Conservation (phyloP, 345 rosid genomes). For the Rhizophora mangle region DNA sequence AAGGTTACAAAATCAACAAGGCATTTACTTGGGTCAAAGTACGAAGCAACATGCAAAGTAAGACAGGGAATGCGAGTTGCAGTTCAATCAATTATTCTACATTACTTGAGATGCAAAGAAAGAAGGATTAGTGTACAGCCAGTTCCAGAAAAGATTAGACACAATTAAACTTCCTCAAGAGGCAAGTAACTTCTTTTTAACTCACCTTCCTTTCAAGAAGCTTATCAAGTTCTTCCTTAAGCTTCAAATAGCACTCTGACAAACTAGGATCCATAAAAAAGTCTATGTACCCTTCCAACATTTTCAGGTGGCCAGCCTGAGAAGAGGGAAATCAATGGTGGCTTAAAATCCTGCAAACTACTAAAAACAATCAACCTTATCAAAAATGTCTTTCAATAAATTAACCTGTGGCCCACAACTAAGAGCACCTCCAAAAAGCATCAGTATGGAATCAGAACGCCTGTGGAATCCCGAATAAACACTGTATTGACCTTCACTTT, state of each 20-base stretch:
- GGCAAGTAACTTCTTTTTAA: neutral
- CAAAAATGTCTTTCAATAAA: neutral
- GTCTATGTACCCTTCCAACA: conserved; percentile 88
- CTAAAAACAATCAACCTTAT: neutral
- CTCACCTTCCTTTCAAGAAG: conserved; percentile 71
- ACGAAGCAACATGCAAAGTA: too few relatives aligned
- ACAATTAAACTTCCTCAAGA: neutral
- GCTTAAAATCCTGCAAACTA: conserved; percentile 2
- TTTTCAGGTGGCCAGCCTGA: conserved; percentile 90
- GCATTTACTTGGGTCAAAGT: too few relatives aligned
- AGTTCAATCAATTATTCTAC: too few relatives aligned
- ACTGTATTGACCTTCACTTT: conserved; percentile 91
- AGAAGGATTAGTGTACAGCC: neutral
- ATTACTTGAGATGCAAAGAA: too few relatives aligned
- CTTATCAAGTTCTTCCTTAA: conserved; percentile 76
- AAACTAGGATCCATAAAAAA: conserved; percentile 90
- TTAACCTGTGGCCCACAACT: conserved; percentile 67
- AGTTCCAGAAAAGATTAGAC: neutral
- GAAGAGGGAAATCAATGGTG: conserved; percentile 10
- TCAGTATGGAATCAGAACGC: conserved; percentile 88
- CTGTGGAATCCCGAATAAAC: conserved; percentile 94
- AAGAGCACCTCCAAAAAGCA: conserved; percentile 84
- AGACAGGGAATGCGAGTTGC: too few relatives aligned
- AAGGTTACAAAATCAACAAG: too few relatives aligned
- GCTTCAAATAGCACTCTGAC: conserved; percentile 80